Evolutionary conservation across 208 protist genomes (phyloP), one percentile per base, ranked within the genome.

Genomic region (Acanthamoeba castellanii): DNA sequence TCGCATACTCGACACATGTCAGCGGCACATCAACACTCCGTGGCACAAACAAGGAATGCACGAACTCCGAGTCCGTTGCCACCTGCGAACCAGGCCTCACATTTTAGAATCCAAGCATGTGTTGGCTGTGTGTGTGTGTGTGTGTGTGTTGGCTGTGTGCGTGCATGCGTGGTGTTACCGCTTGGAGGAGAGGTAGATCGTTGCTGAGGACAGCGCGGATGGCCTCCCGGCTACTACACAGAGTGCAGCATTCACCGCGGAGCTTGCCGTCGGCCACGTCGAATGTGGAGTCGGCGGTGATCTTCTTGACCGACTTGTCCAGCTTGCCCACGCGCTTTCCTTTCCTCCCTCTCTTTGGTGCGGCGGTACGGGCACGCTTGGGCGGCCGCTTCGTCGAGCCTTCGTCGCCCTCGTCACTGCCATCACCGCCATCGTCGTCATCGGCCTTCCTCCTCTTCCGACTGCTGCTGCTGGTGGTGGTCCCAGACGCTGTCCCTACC

Each of bases 211-310:
- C 72, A 0, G 95, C 95, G n/a, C 93, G 64, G 1, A 61, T 52
- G 7, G 78, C 81, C 5, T 96, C 95, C 34, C 93, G 32, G n/a
- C 57, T 59, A 8, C 47, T 94, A 32, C 93, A 96, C 25, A 95
- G 37, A 18, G 57, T 52, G 55, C 93, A 96, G 70, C 95, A 96
- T 3, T 27, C 27, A 20, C 11, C n/a, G 32, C 22, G 47, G 13
- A 87, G 50, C 42, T 27, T 64, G 25, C 50, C 42, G 47, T 87
- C 78, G n/a, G 42, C 78, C 42, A 45, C 78, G 42, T 87, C 78
- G 42, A 61, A 87, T 14, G 50, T 64, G 45, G 78, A 25, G 32
- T 52, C 42, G n/a, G 50, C 2, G 25, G 30, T 57, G 50, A 52
- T 30, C 47, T 61, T 50, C 42, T 52, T 57, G 13, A 64, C 47